Percentiles rank a stretch among this genome's conserved stretches.
phyloP scores from a whole-genome alignment of 2,329 filamentous ascomycete species.

The Coniochaeta sp. region DNA sequence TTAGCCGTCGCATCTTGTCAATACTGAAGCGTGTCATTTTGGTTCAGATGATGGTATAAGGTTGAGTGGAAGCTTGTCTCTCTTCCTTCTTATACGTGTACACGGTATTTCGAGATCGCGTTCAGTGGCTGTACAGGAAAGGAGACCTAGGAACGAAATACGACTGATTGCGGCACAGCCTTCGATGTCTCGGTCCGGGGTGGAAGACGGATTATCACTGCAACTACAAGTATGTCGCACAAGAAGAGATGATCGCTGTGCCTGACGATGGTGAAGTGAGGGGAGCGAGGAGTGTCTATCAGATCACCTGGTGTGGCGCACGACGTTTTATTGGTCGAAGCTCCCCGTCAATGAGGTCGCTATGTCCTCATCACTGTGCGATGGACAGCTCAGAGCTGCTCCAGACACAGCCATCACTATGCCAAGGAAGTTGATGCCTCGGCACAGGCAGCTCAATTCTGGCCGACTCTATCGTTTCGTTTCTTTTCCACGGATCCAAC shows the following conservation, averaged over 20 bases:
- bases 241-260: background rate
- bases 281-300: background rate
- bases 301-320: slow-evolving; percentile 1
- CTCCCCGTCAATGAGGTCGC: background rate
- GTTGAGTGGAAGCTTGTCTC: background rate
- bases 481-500: too few relatives aligned
- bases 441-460: too few relatives aligned
- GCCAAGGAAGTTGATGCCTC: too few relatives aligned
- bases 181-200: background rate
- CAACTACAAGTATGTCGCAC: background rate
- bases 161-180: background rate
- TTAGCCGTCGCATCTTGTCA: background rate
- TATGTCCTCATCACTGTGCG: background rate
- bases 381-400: too few relatives aligned
- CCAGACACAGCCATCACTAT: too few relatives aligned
- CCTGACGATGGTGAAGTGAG: background rate
- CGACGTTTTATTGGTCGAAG: background rate
- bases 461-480: too few relatives aligned
- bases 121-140: background rate
- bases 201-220: too few relatives aligned
- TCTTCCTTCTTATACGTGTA: background rate
- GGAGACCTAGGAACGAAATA: background rate
- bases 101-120: background rate
- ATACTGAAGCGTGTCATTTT: background rate
- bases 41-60: background rate